Conservation (phyloP, 768 basidiomycete genomes). For the Coprinellus aureogranulatus region DNA sequence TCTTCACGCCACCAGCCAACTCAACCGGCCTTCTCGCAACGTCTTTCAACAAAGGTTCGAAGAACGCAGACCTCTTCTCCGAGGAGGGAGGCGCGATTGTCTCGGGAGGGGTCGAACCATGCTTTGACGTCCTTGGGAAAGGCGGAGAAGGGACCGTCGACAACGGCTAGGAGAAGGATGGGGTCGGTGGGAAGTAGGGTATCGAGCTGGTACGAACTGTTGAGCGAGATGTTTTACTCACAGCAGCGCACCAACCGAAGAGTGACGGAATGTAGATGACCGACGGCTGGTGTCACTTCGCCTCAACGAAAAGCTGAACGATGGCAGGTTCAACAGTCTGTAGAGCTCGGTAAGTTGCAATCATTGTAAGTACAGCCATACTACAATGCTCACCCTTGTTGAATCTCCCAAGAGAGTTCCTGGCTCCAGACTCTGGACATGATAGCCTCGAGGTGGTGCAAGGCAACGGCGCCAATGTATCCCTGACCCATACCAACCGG, state of each 20-base stretch:
- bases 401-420: slow-evolving; percentile 88
- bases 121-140: slow-evolving; percentile 79
- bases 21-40: slow-evolving; percentile 75
- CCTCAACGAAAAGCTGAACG: slow-evolving; percentile 93
- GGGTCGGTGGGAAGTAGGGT: slow-evolving; percentile 90
- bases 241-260: slow-evolving; percentile 77
- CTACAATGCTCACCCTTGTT: slow-evolving; percentile 66
- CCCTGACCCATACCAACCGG: slow-evolving; percentile 85
- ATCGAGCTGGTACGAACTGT: slow-evolving; percentile 87
- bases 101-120: slow-evolving; percentile 84
- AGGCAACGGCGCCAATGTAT: slow-evolving; percentile 83
- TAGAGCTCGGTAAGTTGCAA: slow-evolving; percentile 4
- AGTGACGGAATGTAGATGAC: slow-evolving; percentile 94
- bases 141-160: slow-evolving; percentile 69
- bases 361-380: background rate
- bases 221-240: slow-evolving; percentile 79
- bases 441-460: slow-evolving; percentile 94
- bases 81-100: slow-evolving; percentile 57
- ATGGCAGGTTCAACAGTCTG: slow-evolving; percentile 90
- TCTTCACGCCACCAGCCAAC: slow-evolving; percentile 85
- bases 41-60: slow-evolving; percentile 67
- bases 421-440: slow-evolving; percentile 90
- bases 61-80: slow-evolving; percentile 70
- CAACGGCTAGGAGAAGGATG: slow-evolving; percentile 85
- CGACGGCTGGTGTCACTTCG: slow-evolving; percentile 94